Percentiles rank a stretch among this genome's conserved stretches.
These are phyloP conservation scores for Hemileccinum rubropunctum DNA, from an alignment of 768 basidiomycete species.

Conservation along the genomic window DNA sequence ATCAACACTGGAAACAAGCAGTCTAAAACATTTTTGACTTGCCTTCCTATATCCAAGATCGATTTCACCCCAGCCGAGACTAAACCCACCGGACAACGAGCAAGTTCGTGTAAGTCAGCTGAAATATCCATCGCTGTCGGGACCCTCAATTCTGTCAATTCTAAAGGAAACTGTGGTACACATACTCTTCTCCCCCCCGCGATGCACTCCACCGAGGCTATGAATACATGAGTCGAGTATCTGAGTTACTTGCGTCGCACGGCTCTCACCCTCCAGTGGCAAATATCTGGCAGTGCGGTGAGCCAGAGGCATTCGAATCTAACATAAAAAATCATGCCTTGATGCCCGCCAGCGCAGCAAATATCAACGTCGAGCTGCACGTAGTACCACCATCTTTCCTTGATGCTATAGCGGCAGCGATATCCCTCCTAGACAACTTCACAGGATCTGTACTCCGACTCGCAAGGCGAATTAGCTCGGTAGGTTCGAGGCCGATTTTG, in stretches of 20 bases:
- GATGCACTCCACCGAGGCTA: conserved; percentile 83
- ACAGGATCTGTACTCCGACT: conserved; percentile 45
- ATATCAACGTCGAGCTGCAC: conserved; percentile 69
- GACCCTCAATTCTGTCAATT: conserved; percentile 1
- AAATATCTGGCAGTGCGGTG: conserved; percentile 55
- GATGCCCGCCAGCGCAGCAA: conserved; percentile 81
- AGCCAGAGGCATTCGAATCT: conserved; percentile 5
- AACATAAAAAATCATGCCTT: conserved; percentile 45
- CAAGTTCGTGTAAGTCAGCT: conserved; percentile 87
- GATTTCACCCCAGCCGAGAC: conserved; percentile 94
- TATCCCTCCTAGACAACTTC: conserved; percentile 79
- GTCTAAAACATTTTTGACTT: not conserved
- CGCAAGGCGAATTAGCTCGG: conserved; percentile 69
- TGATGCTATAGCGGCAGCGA: conserved; percentile 69
- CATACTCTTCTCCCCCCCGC: conserved; percentile 67
- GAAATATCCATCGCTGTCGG: conserved; percentile 91
- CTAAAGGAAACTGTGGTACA: not conserved
- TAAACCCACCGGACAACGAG: conserved; percentile 86
- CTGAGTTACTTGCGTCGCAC: not conserved
- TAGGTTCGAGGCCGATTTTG: conserved; percentile 73
- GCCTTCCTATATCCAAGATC: conserved; percentile 90
- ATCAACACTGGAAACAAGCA: not conserved
- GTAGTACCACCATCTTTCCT: conserved; percentile 79
- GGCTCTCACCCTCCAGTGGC: conserved; percentile 82
- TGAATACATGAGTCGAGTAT: conserved; percentile 4